Conservation (phyloP, 176 grass and related monocot species). For the Puya raimondii region DNA sequence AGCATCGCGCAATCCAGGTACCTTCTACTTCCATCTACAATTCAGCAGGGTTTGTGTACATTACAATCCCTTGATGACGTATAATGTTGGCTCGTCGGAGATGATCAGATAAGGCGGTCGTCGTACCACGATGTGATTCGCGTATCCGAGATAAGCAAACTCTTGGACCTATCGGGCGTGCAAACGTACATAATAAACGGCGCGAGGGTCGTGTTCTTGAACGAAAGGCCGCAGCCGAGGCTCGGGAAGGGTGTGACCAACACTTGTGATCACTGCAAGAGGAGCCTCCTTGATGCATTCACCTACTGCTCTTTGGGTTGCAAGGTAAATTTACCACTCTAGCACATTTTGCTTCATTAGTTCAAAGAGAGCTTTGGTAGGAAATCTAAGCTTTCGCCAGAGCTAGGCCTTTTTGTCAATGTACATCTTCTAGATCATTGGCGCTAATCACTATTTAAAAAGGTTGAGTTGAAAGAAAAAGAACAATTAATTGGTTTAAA, state of each 20-base stretch:
- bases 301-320: slow-evolving; percentile 75
- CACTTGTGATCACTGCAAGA: slow-evolving; percentile 64
- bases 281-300: slow-evolving; percentile 60
- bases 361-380: no score
- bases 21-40: not conserved
- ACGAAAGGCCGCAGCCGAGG: slow-evolving; percentile 51
- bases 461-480: no score
- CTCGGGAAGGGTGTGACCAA: slow-evolving; percentile 44
- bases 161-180: slow-evolving; percentile 63
- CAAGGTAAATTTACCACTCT: slow-evolving; percentile 28
- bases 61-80: no score
- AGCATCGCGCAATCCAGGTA: slow-evolving; percentile 62
- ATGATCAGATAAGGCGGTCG: slow-evolving; percentile 49
- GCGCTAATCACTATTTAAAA: no score
- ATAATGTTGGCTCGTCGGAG: not conserved
- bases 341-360: no score
- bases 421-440: no score
- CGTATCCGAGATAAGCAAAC: slow-evolving; percentile 59
- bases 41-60: not conserved
- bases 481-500: no score
- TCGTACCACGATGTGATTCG: slow-evolving; percentile 86
- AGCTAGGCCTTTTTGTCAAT: no score
- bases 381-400: no score
- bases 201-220: slow-evolving; percentile 76
- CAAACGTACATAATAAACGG: slow-evolving; percentile 88